Percentiles rank a stretch among this genome's conserved stretches.
Evolutionary conservation across 2,329 filamentous ascomycete genomes (phyloP).

Genomic region (Dryadomyces sulphureus): DNA sequence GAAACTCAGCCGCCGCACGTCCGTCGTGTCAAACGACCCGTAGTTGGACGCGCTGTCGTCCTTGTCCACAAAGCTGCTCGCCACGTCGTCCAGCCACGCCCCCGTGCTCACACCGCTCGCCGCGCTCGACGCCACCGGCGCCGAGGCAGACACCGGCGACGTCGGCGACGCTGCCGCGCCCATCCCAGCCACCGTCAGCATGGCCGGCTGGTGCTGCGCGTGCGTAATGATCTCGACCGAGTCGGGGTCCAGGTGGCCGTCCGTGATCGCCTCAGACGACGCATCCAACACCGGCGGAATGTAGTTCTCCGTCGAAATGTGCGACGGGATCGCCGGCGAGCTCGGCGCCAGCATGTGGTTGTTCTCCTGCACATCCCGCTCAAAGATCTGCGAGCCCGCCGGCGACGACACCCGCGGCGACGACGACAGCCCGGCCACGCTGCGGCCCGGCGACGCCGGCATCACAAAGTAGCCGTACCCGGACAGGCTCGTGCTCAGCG

Average conservation of each 20-base stretch:
- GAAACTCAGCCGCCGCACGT: conserved; percentile 77
- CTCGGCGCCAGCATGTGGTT: conserved; percentile 39
- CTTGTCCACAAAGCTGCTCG: conserved; percentile 31
- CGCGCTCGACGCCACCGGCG: conserved; percentile 12
- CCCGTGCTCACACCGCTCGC: conserved; percentile 11
- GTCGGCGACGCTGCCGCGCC: conserved; percentile 16
- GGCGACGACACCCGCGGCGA: conserved; percentile 69
- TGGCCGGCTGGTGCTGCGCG: conserved; percentile 65
- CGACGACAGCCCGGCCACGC: conserved; percentile 34
- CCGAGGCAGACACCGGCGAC: conserved; percentile 23
- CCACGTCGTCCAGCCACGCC: conserved; percentile 44
- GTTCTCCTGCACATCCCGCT: conserved; percentile 78
- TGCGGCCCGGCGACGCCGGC: conserved; percentile 51
- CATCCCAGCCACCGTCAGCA: conserved; percentile 46
- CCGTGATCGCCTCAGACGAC: conserved; percentile 82
- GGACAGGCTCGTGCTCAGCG: conserved; percentile 27
- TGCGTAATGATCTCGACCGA: conserved; percentile 88
- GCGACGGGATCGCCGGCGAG: conserved; percentile 77
- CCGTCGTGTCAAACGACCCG: conserved; percentile 59
- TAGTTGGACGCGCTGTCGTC: conserved; percentile 57
- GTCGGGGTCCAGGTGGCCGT: conserved; percentile 70
- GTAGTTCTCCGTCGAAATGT: conserved; percentile 87
- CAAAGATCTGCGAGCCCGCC: conserved; percentile 71
- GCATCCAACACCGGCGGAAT: conserved; percentile 87
- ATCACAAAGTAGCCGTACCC: conserved; percentile 19